Percentiles rank a stretch among this genome's conserved stretches.
Evolutionary conservation across 805 yeast genomes (phyloP).

Genomic region (Ogataea pilisensis): DNA sequence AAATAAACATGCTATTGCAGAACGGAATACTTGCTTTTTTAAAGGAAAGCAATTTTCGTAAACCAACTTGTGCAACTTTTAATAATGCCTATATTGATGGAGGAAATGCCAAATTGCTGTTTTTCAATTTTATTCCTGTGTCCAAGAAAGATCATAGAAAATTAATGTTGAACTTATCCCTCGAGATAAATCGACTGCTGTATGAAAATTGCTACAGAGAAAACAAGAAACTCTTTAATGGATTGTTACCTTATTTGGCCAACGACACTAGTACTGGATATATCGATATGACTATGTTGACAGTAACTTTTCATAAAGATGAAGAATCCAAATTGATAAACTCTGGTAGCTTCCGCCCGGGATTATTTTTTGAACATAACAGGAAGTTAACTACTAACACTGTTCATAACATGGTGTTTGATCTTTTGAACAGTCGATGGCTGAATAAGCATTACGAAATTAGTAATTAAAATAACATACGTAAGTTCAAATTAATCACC

Average conservation of each 20-base stretch:
- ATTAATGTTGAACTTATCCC: conserved; percentile 18
- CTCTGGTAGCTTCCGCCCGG: not conserved
- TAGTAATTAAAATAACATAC: conserved; percentile 2
- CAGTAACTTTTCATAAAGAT: conserved; percentile 21
- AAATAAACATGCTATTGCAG: conserved; percentile 22
- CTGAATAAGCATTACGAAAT: conserved; percentile 15
- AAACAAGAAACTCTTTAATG: conserved; percentile 6
- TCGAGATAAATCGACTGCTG: conserved; percentile 17
- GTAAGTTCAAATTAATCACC: too few relatives aligned
- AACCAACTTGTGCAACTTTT: conserved; percentile 17
- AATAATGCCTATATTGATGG: conserved; percentile 20
- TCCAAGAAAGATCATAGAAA: conserved; percentile 20
- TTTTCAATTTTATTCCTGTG: conserved; percentile 28
- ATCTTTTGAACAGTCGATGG: conserved; percentile 22
- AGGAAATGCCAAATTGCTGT: conserved; percentile 28
- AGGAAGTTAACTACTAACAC: conserved; percentile 20
- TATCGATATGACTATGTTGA: conserved; percentile 26
- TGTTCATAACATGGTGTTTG: conserved; percentile 31
- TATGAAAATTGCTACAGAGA: conserved; percentile 20
- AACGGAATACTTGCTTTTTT: conserved; percentile 29
- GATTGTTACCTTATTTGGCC: not conserved
- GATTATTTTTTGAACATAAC: conserved; percentile 3
- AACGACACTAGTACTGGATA: conserved; percentile 3
- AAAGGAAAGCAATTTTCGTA: conserved; percentile 27
- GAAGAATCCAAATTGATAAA: conserved; percentile 19